A percentile compares a stretch with the other conserved stretches of the same genome.
phyloP scores from a whole-genome alignment of 2,329 filamentous ascomycete species.

The Aspergillus sp. region DNA sequence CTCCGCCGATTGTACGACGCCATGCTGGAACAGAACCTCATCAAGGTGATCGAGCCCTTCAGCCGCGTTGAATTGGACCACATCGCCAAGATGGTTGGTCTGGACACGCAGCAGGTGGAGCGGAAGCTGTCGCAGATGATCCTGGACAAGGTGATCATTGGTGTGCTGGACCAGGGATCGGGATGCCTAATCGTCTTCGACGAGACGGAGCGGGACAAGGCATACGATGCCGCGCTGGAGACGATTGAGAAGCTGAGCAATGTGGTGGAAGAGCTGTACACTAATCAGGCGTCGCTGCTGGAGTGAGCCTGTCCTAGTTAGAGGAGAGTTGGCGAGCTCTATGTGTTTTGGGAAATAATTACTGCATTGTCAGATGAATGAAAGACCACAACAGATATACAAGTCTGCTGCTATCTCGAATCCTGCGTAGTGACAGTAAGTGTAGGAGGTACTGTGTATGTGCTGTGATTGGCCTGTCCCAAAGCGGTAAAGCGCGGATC shows the following conservation, averaged over 20 bases:
- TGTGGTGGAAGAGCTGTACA: slow-evolving; percentile 96
- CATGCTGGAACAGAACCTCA: slow-evolving; percentile 98
- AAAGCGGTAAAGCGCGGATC: slow-evolving; percentile 35
- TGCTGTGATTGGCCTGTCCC: slow-evolving; percentile 13
- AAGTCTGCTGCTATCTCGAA: not conserved
- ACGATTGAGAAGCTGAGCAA: slow-evolving; percentile 97
- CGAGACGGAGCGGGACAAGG: slow-evolving; percentile 87
- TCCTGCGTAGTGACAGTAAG: not conserved
- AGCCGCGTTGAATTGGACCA: slow-evolving; percentile 95
- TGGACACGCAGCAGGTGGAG: slow-evolving; percentile 96
- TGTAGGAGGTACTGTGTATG: not conserved
- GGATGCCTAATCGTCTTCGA: slow-evolving; percentile 97
- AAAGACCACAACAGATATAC: not conserved
- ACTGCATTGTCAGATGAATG: slow-evolving; percentile 22
- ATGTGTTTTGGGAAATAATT: slow-evolving; percentile 19
- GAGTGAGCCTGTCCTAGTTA: slow-evolving; percentile 57
- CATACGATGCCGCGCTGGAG: slow-evolving; percentile 88
- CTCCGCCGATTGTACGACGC: slow-evolving; percentile 93
- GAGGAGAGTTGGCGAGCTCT: slow-evolving; percentile 3
- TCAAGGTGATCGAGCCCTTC: slow-evolving; percentile 99
- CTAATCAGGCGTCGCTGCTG: slow-evolving; percentile 92
- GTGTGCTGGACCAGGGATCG: slow-evolving; percentile 94
- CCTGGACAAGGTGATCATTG: slow-evolving; percentile 96
- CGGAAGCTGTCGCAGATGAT: slow-evolving; percentile 99
- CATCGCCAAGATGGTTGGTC: slow-evolving; percentile 94